A percentile compares a stretch with the other conserved stretches of the same genome.
Conservation (phyloP, 2,329 filamentous ascomycete species). For the Didymella pomorum region DNA sequence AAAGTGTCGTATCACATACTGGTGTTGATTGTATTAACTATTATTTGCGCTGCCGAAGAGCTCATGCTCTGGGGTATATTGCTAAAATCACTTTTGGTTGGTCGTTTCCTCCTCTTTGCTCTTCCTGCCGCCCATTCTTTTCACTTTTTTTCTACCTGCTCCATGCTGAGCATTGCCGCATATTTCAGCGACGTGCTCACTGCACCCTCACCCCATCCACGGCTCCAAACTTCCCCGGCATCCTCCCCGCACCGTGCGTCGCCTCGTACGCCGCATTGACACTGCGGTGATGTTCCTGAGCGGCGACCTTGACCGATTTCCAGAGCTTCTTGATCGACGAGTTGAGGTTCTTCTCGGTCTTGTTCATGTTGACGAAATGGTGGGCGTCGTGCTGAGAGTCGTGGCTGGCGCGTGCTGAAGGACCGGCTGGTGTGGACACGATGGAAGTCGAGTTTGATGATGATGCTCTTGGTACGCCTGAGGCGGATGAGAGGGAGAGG, state of each 20-base stretch:
- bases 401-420: conserved; percentile 27
- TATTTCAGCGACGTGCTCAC: not conserved
- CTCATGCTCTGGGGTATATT: not conserved
- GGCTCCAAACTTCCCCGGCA: not conserved
- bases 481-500: conserved; percentile 27
- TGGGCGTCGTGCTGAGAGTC: conserved; percentile 35
- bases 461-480: not conserved
- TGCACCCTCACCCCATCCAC: conserved; percentile 2
- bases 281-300: conserved; percentile 41
- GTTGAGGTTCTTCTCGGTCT: conserved; percentile 32
- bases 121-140: too few species aligned
- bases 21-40: not conserved
- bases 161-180: too few species aligned
- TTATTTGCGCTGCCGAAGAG: not conserved
- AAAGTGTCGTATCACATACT: too few species aligned
- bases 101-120: too few species aligned
- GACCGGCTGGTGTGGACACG: conserved; percentile 24
- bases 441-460: conserved; percentile 11
- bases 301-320: conserved; percentile 39
- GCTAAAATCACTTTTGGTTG: not conserved
- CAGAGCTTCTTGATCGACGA: conserved; percentile 41
- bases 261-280: conserved; percentile 41
- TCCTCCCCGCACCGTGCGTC: conserved; percentile 31
- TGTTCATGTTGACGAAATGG: conserved; percentile 31
- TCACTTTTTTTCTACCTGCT: too few species aligned